Evolutionary conservation across 129 eudicot genomes (phyloP), one percentile per base, ranked within the genome.

Genomic region (Ambrosia trifida): DNA sequence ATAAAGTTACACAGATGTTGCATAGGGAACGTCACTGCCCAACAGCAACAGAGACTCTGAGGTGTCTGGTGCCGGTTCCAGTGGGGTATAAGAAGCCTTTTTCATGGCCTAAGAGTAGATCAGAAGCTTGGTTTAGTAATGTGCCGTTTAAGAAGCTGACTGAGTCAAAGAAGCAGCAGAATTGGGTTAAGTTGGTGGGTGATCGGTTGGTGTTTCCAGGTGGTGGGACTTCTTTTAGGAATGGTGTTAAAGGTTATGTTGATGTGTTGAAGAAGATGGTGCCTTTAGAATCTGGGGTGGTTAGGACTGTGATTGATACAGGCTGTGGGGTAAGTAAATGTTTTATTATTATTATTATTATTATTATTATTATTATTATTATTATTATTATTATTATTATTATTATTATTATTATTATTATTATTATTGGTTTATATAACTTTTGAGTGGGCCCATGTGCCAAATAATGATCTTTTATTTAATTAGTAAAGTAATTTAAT

Each of bases 251-350:
- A 80, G 82, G 79, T 44, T 83, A 83, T 68, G 17, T 83, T 7
- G 80, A 72, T 3, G 5, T 49, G 7, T 43, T 83, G 74, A 72
- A 76, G 58, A 65, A 65, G 77, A 58, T 83, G 51, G 76, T 83
- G 76, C 88, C 85, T 7, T 12, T 83, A 20, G 54, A 83, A 66
- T 76, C 82, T 47, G 84, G 85, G 13, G 43, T 28, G 51, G 61
- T 83, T 43, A 67, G 85, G 76, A 83, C 84, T 45, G 82, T 35
- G 30, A 77, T 83, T 46, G 88, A 83, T 72, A 72, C 83, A 31
- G 88, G 88, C 24, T 83, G 88, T 75, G 88, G 88, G 79, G 88
- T 83, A 76, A 79, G 82, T 79, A 12, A 36, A 40, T 77, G 66
- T 70, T 62, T 47, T 50, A 44, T 43, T 52, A 13, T 47, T 14